Evolutionary conservation across 1,284 basidiomycete genomes (phyloP), one percentile per base, ranked within the genome.

Genomic region (Mycosarcoma maydis): DNA sequence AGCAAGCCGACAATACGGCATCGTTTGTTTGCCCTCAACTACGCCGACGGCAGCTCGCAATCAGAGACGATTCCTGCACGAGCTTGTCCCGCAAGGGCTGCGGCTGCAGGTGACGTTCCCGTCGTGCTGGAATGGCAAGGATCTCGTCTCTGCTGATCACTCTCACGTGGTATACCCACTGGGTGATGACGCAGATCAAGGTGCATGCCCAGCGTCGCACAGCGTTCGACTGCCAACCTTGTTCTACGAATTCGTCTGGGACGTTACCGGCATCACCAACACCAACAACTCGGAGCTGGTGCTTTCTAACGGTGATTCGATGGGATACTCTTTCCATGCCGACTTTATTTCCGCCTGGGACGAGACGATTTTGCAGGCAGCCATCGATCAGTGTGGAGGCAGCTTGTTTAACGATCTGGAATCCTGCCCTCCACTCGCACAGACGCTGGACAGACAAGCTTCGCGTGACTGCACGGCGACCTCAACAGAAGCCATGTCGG

Each of bases 121-220:
- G n/a, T 83, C 84, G 1, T 86, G 85, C 76, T 87, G 86, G 86
- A 84, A 86, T 67, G 86, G 86, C 7, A 74, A 82, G 30, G 83
- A 84, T 65, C 77, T 84, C 50, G 83, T 84, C 60, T 83, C 82
- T 13, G 34, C 77, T 3, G 82, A 85, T 40, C 84, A 85, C 76
- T 77, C 76, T 8, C 84, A 85, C 73, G 78, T 84, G 74, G 79
- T 77, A 0, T 83, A 79, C 51, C 74, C 81, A 0, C 53, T 58
- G 11, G 67, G 74, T 11, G 57, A 85, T 26, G 75, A 59, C 17
- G 52, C 73, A 0, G 85, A 87, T 66, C 85, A 84, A 36, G 86
- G 86, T 0, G 66, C 76, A 1, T 87, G 86, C 66, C 86, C 86
- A 0, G 36, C 77, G 3, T 83, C 83, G 2, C 85, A 86, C 71